A percentile compares a stretch with the other conserved stretches of the same genome.
Evolutionary conservation across 805 yeast species (phyloP).

Genomic region (Blastobotrys mokoenaii): DNA sequence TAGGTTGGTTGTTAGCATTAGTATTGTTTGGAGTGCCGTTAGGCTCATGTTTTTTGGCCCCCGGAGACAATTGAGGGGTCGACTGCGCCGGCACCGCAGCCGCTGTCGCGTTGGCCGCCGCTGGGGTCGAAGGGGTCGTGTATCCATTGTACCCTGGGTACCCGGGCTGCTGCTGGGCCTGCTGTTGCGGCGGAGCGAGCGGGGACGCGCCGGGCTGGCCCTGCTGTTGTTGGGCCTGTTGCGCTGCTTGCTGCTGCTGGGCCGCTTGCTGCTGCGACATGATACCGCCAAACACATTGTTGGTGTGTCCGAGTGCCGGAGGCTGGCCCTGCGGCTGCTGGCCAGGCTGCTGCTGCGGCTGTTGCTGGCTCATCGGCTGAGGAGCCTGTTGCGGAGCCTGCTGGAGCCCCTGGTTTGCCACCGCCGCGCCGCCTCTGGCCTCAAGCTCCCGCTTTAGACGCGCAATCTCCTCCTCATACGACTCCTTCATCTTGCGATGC

Average conservation of each 20-base stretch:
- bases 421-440: slow-evolving; percentile 33
- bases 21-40: slow-evolving; percentile 8
- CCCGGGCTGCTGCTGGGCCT: slow-evolving; percentile 7
- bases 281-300: slow-evolving; percentile 26
- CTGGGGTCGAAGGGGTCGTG: slow-evolving; percentile 4
- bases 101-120: background rate
- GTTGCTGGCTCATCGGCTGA: slow-evolving; percentile 3
- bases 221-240: slow-evolving; percentile 1
- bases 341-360: slow-evolving; percentile 10
- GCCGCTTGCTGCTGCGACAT: slow-evolving; percentile 24
- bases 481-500: slow-evolving; percentile 90
- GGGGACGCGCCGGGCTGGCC: slow-evolving; percentile 4
- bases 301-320: slow-evolving; percentile 24
- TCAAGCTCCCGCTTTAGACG: slow-evolving; percentile 82
- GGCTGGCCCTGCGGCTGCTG: slow-evolving; percentile 15
- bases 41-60: slow-evolving; percentile 14
- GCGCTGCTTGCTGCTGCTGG: slow-evolving; percentile 2
- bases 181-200: slow-evolving; percentile 10
- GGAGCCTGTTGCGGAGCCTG: slow-evolving; percentile 14
- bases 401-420: slow-evolving; percentile 11
- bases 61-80: slow-evolving; percentile 12
- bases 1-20: slow-evolving; percentile 5
- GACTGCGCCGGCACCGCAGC: slow-evolving; percentile 2
- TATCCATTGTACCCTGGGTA: slow-evolving; percentile 13
- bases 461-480: slow-evolving; percentile 86